phyloP scores from a whole-genome alignment of 2,329 filamentous ascomycete genomes.

The Nakataea oryzae region DNA sequence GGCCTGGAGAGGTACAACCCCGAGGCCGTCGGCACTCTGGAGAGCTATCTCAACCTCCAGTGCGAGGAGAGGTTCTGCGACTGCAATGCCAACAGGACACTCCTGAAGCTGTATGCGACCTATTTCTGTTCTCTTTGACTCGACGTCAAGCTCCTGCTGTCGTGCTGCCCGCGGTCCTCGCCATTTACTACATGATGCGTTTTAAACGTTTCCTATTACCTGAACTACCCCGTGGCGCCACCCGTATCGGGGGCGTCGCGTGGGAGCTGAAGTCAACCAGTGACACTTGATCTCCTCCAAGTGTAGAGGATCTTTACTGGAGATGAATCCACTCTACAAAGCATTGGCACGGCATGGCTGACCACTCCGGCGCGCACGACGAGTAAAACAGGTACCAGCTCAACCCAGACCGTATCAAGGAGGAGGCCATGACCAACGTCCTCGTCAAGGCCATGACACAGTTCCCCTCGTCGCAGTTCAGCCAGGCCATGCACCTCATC shows the following conservation, averaged over 20 bases:
- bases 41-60: constrained; percentile 89
- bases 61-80: constrained; percentile 93
- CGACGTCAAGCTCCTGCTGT: constrained; percentile 8
- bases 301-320: constrained; percentile 4
- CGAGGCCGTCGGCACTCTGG: constrained; percentile 85
- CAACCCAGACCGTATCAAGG: constrained; percentile 94
- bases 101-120: constrained; percentile 74
- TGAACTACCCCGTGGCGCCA: constrained; percentile 39
- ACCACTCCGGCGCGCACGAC: constrained; percentile 4
- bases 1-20: constrained; percentile 98
- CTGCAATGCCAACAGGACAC: constrained; percentile 90
- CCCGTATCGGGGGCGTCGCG: neutral
- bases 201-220: constrained; percentile 98
- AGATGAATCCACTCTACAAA: neutral
- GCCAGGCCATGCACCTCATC: constrained; percentile 86
- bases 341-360: neutral
- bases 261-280: constrained; percentile 52
- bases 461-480: constrained; percentile 94
- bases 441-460: constrained; percentile 96
- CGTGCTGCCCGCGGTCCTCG: constrained; percentile 3
- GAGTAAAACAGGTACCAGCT: constrained; percentile 75
- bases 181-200: constrained; percentile 54
- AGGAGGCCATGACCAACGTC: constrained; percentile 97
- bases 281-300: constrained; percentile 55
- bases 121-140: constrained; percentile 8